A percentile compares a stretch with the other conserved stretches of the same genome.
Conservation (phyloP, 208 protist species). For the Naegleria gruberi region DNA sequence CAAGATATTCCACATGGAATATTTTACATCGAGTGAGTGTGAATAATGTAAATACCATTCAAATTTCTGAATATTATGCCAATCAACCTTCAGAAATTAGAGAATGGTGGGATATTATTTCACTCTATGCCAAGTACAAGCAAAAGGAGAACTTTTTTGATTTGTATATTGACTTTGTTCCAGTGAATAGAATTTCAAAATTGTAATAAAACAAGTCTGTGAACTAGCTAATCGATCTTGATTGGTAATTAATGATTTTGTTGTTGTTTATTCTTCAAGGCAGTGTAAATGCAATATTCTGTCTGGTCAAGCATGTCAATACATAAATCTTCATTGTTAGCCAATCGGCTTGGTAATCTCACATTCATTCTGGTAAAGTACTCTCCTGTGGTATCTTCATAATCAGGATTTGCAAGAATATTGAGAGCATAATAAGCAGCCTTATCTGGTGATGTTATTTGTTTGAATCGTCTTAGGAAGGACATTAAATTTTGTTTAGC, state of each 20-base stretch:
- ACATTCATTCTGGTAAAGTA: conserved; percentile 2
- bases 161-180: background rate
- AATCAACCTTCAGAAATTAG: background rate
- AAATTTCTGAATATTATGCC: background rate
- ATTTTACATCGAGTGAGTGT: background rate
- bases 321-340: background rate
- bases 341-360: background rate
- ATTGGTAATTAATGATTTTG: background rate
- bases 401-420: background rate
- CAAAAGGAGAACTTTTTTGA: background rate
- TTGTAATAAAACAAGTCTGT: background rate
- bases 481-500: background rate
- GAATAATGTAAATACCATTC: background rate
- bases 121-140: background rate
- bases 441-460: background rate
- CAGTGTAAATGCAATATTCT: background rate
- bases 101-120: background rate
- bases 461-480: background rate
- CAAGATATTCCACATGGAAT: background rate
- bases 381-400: background rate
- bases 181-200: background rate
- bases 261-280: background rate
- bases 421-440: background rate
- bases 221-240: too few relatives aligned
- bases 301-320: background rate